These are phyloP conservation scores for Nakazawaea wyomingensis DNA, from an alignment of 805 yeast species.

Conservation along the genomic window DNA sequence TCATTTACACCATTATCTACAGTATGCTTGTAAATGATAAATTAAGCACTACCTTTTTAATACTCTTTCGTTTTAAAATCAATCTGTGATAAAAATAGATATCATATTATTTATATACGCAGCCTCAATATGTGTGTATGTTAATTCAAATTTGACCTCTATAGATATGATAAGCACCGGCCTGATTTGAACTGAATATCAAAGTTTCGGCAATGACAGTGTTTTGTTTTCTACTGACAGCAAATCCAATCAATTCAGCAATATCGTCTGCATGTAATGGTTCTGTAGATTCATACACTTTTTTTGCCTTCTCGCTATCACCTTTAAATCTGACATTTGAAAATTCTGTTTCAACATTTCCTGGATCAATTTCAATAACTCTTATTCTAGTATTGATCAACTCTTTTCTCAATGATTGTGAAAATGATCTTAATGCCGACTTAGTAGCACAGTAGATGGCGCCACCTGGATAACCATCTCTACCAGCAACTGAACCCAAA, in stretches of 20 bases:
- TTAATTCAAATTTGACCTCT: conserved; percentile 11
- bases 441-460: conserved; percentile 68
- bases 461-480: conserved; percentile 68
- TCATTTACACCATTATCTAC: too few relatives aligned
- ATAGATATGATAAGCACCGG: conserved; percentile 54
- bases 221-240: conserved; percentile 50
- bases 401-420: conserved; percentile 65
- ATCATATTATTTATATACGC: not conserved
- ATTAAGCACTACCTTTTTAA: too few relatives aligned
- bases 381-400: conserved; percentile 63
- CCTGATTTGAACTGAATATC: conserved; percentile 75
- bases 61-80: not conserved
- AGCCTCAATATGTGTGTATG: not conserved
- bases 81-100: not conserved
- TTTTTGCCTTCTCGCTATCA: conserved; percentile 46
- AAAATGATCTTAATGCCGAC: conserved; percentile 55
- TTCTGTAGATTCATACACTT: conserved; percentile 48
- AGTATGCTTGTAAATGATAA: too few relatives aligned
- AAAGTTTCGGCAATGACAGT: conserved; percentile 66
- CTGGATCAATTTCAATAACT: conserved; percentile 65
- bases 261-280: conserved; percentile 56
- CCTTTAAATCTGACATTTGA: conserved; percentile 57
- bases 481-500: conserved; percentile 66
- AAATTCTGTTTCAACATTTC: conserved; percentile 66
- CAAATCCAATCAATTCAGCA: conserved; percentile 56